Percentiles rank a stretch among this genome's conserved stretches.
These are phyloP conservation scores for Phialophora chinensis DNA, from an alignment of 2,329 filamentous ascomycete genomes.

Conservation along the genomic window DNA sequence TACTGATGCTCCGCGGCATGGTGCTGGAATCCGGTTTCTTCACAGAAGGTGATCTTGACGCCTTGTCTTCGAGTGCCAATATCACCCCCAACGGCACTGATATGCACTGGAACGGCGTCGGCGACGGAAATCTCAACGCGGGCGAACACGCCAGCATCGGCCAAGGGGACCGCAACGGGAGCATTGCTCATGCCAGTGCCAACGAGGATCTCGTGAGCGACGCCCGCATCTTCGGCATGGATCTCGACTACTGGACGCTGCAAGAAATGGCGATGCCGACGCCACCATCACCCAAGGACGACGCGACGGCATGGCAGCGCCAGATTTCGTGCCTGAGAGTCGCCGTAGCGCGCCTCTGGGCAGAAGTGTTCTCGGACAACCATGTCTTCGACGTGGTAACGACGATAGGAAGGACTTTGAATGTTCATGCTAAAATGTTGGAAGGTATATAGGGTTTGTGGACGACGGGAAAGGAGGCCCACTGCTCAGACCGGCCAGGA, in stretches of 20 bases:
- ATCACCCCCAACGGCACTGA: not conserved
- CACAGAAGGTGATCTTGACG: not conserved
- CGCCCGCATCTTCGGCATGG: conserved; percentile 4
- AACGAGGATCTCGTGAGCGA: not conserved
- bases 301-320: conserved; percentile 11
- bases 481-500: not conserved
- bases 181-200: not conserved
- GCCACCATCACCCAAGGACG: conserved; percentile 1
- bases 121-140: not conserved
- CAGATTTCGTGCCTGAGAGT: conserved; percentile 9
- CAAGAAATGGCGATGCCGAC: conserved; percentile 6
- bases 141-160: not conserved
- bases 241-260: not conserved
- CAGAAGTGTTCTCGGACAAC: conserved; percentile 46
- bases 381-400: conserved; percentile 47
- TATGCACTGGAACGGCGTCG: not conserved
- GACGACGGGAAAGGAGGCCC: not conserved
- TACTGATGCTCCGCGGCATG: conserved; percentile 18
- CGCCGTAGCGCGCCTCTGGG: conserved; percentile 42
- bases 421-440: conserved; percentile 10
- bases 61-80: not conserved
- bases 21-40: conserved; percentile 15
- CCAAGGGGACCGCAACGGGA: not conserved
- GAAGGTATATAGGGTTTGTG: conserved; percentile 1
- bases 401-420: conserved; percentile 26